Percentiles rank a stretch among this genome's conserved stretches.
Conservation (phyloP, 1,284 basidiomycete species). For the Puccinia sorghi region DNA sequence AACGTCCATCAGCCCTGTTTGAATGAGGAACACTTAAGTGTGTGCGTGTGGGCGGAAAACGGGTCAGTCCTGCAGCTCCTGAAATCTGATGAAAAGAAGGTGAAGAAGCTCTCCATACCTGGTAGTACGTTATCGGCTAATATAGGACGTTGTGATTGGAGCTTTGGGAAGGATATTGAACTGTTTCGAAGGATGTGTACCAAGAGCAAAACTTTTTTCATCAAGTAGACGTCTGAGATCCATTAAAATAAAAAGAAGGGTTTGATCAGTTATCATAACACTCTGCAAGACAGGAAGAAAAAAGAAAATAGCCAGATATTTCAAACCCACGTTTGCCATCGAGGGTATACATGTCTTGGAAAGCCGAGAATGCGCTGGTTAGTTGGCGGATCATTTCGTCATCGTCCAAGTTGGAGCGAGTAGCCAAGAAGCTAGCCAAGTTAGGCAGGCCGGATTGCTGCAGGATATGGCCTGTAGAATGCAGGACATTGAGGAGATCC, state of each 20-base stretch:
- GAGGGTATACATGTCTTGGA: slow-evolving; percentile 44
- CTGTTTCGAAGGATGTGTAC: slow-evolving; percentile 18
- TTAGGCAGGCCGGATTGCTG: slow-evolving; percentile 30
- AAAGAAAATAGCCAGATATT: background rate
- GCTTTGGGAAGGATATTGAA: slow-evolving; percentile 26
- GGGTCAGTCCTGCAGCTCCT: background rate
- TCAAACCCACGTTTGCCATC: slow-evolving; percentile 13
- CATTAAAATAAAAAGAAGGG: slow-evolving; percentile 6
- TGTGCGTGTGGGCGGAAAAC: background rate
- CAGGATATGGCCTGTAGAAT: slow-evolving; percentile 28
- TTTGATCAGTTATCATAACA: background rate
- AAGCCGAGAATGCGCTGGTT: slow-evolving; percentile 24
- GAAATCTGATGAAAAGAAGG: background rate
- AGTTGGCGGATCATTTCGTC: slow-evolving; percentile 35
- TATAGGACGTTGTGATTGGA: slow-evolving; percentile 34
- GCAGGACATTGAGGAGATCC: slow-evolving; percentile 23
- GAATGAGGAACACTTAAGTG: slow-evolving; percentile 26
- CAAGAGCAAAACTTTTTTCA: slow-evolving; percentile 38
- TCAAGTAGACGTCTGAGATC: slow-evolving; percentile 29
- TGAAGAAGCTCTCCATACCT: slow-evolving; percentile 23
- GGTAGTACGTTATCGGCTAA: slow-evolving; percentile 36
- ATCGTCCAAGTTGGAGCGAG: slow-evolving; percentile 23
- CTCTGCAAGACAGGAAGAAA: background rate
- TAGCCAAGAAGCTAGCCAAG: slow-evolving; percentile 40
- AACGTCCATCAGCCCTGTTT: slow-evolving; percentile 23